A percentile compares a stretch with the other conserved stretches of the same genome.
phyloP scores from a whole-genome alignment of 169 alveolate species.

The Plasmodium inui region DNA sequence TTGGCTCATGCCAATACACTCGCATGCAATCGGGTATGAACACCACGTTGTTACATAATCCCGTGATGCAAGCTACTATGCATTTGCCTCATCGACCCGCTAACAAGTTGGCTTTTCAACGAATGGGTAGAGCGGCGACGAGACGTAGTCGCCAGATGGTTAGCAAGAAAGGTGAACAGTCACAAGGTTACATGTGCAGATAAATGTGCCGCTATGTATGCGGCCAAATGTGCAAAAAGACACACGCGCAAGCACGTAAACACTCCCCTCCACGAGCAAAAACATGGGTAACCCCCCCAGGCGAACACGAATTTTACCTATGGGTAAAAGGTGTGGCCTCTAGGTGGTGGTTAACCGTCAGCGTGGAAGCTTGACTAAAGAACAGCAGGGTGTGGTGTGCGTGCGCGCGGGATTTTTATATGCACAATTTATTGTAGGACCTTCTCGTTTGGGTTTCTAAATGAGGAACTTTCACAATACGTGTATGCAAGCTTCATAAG shows the following conservation, averaged over 20 bases:
- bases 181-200: background rate
- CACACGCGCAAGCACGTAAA: background rate
- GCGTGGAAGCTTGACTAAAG: background rate
- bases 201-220: too few species aligned
- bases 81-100: background rate
- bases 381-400: background rate
- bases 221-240: background rate
- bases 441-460: background rate
- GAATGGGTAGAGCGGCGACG: background rate
- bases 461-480: background rate
- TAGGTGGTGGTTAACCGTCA: background rate
- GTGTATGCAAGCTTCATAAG: background rate
- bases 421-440: background rate
- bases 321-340: background rate
- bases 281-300: background rate
- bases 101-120: background rate
- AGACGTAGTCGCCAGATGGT: background rate
- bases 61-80: background rate
- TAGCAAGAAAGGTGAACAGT: background rate
- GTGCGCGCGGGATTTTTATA: background rate
- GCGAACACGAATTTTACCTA: background rate
- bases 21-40: background rate
- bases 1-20: background rate
- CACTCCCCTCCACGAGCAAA: background rate
- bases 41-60: background rate